Percentiles rank a stretch among this genome's conserved stretches.
phyloP scores from a whole-genome alignment of 805 yeast species.

The Zygotorulaspora danielsina region DNA sequence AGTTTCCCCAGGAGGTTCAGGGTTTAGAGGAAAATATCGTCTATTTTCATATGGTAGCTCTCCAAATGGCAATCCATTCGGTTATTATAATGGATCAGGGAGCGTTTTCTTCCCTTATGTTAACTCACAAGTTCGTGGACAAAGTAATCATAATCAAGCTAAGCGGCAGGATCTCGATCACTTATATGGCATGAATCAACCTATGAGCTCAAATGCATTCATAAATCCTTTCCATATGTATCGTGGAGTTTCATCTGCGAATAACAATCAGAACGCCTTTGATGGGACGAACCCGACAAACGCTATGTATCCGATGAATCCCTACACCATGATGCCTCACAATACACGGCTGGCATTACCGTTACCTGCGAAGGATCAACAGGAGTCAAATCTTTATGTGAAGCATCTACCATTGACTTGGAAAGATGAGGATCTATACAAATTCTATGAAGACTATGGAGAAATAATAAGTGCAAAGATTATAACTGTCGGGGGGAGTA shows the following conservation, averaged over 20 bases:
- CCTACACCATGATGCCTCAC: conserved; percentile 10
- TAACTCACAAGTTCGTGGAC: conserved; percentile 3
- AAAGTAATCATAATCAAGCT: neutral
- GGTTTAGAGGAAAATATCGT: conserved; percentile 1
- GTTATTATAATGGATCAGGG: conserved; percentile 7
- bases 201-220: conserved; percentile 6
- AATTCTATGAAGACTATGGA: conserved; percentile 46
- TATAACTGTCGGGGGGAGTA: conserved; percentile 43
- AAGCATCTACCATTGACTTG: conserved; percentile 56
- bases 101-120: conserved; percentile 7
- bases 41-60: conserved; percentile 1
- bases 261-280: conserved; percentile 6
- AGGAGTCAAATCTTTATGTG: conserved; percentile 70
- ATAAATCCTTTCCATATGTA: conserved; percentile 6
- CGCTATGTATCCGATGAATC: conserved; percentile 5
- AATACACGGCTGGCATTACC: conserved; percentile 20
- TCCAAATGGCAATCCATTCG: conserved; percentile 1
- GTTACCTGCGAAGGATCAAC: conserved; percentile 43
- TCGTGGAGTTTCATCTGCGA: conserved; percentile 12
- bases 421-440: conserved; percentile 48
- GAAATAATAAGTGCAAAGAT: conserved; percentile 52
- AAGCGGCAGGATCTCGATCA: conserved; percentile 5
- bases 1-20: neutral
- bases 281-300: conserved; percentile 5
- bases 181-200: conserved; percentile 2